phyloP scores from a whole-genome alignment of 495 filamentous ascomycete species.

The Niebla homalea region DNA sequence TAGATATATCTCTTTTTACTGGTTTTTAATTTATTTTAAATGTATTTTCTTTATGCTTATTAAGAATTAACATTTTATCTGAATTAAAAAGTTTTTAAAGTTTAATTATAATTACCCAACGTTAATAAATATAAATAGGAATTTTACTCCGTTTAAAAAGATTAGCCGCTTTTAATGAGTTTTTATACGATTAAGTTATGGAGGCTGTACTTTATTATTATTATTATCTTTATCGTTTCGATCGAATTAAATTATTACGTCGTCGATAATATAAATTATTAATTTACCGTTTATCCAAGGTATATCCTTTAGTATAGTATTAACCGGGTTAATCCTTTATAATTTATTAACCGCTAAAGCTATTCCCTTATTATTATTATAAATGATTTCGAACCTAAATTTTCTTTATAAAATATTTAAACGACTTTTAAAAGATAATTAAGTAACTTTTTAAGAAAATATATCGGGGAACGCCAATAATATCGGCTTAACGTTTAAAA shows the following conservation, averaged over 20 bases:
- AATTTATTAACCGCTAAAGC: background rate
- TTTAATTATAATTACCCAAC: background rate
- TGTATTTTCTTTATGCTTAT: background rate
- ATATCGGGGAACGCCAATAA: no score
- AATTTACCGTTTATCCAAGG: background rate
- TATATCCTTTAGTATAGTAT: background rate
- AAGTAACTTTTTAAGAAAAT: no score
- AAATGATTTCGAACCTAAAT: no score
- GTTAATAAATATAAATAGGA: slow-evolving; percentile 1
- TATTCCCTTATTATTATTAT: no score
- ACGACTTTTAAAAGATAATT: no score
- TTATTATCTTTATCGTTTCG: background rate
- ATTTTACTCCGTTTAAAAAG: background rate
- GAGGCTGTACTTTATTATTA: background rate
- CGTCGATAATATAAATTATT: background rate
- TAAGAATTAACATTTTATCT: background rate
- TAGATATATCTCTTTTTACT: background rate
- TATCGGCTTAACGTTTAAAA: no score
- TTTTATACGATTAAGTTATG: background rate
- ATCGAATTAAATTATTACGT: background rate
- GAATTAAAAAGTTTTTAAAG: background rate
- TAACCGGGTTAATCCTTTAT: background rate
- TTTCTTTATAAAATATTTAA: no score
- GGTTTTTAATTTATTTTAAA: background rate
- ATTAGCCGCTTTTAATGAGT: background rate